Conservation (phyloP, 2,329 filamentous ascomycete genomes). For the Cordyceps cicadae region DNA sequence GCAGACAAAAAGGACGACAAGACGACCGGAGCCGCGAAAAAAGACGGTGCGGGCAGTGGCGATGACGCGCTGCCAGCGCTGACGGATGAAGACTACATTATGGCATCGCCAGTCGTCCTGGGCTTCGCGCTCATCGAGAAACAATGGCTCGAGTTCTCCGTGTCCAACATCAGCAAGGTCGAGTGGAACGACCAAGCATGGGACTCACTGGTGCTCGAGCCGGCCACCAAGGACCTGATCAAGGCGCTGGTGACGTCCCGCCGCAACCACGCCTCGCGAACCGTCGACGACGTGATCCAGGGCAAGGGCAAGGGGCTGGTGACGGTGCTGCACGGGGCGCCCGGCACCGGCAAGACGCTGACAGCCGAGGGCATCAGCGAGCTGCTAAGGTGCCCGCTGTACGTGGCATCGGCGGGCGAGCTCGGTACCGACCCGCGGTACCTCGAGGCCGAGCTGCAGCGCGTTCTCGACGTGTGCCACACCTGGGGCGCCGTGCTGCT, state of each 20-base stretch:
- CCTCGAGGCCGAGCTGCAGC: conserved; percentile 70
- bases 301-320: conserved; percentile 85
- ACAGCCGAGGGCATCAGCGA: conserved; percentile 84
- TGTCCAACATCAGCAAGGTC: conserved; percentile 72
- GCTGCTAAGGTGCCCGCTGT: conserved; percentile 70
- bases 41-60: conserved; percentile 13
- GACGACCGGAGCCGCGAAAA: not conserved
- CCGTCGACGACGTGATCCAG: conserved; percentile 73
- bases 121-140: conserved; percentile 86
- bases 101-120: conserved; percentile 75
- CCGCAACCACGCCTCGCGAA: conserved; percentile 71
- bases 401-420: conserved; percentile 76
- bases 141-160: conserved; percentile 79
- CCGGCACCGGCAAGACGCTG: conserved; percentile 81
- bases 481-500: conserved; percentile 79
- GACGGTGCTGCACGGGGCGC: conserved; percentile 71
- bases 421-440: conserved; percentile 67
- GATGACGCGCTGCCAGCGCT: conserved; percentile 43
- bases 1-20: not conserved
- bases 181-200: conserved; percentile 80
- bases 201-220: conserved; percentile 65
- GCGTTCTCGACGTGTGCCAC: conserved; percentile 78
- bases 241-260: conserved; percentile 73
- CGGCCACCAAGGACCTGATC: conserved; percentile 57
- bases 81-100: conserved; percentile 74